These are phyloP conservation scores for Fusarium nematophilum DNA, from an alignment of 2,329 filamentous ascomycete genomes.

Conservation along the genomic window DNA sequence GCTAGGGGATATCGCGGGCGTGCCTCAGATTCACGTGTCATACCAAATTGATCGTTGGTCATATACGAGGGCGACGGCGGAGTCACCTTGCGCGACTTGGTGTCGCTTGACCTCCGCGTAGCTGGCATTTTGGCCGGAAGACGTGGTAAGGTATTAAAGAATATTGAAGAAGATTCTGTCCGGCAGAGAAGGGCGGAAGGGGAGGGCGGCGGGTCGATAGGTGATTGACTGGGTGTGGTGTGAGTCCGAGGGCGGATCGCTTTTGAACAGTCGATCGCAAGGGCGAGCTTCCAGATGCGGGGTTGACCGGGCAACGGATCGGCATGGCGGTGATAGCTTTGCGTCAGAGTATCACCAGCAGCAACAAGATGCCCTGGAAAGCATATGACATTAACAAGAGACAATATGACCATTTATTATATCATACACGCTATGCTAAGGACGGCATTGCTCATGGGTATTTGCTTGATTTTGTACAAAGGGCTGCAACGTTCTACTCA, in stretches of 20 bases:
- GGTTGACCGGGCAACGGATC: slow-evolving; percentile 45
- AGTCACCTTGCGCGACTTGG: slow-evolving; percentile 64
- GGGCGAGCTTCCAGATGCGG: slow-evolving; percentile 21
- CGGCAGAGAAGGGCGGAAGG: slow-evolving; percentile 20
- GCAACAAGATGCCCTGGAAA: slow-evolving; percentile 32
- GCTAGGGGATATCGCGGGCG: slow-evolving; percentile 14
- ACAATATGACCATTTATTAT: slow-evolving; percentile 12
- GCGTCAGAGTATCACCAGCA: slow-evolving; percentile 38
- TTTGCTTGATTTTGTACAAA: slow-evolving; percentile 23
- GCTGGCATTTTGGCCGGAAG: slow-evolving; percentile 43
- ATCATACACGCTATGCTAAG: slow-evolving; percentile 5
- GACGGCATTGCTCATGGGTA: not conserved
- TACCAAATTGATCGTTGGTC: slow-evolving; percentile 76
- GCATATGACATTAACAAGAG: slow-evolving; percentile 9
- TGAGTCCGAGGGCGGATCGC: slow-evolving; percentile 17
- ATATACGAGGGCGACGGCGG: slow-evolving; percentile 73
- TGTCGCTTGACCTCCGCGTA: slow-evolving; percentile 49
- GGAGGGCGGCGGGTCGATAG: slow-evolving; percentile 15
- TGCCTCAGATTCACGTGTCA: slow-evolving; percentile 31
- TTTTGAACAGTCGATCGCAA: slow-evolving; percentile 31
- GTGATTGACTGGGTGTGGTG: slow-evolving; percentile 15
- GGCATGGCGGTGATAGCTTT: slow-evolving; percentile 15
- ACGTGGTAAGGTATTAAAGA: slow-evolving; percentile 22
- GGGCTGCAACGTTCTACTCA: slow-evolving; percentile 16
- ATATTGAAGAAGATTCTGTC: slow-evolving; percentile 33